Evolutionary conservation across 257 asterid genomes (phyloP).

Genomic region (Apocynum venetum): DNA sequence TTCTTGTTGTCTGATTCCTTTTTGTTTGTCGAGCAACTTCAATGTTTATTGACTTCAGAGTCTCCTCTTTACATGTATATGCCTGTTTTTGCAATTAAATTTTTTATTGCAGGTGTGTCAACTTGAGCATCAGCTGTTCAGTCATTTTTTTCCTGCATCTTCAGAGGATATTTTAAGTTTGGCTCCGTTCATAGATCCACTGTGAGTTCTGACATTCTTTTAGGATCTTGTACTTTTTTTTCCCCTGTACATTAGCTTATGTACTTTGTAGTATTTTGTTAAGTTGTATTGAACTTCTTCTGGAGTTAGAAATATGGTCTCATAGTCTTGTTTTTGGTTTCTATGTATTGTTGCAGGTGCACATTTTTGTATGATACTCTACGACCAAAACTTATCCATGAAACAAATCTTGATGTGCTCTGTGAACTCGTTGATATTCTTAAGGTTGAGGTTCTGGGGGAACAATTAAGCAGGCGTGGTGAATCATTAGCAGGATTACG

Average conservation of each 20-base stretch:
- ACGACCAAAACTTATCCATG: constrained; percentile 94
- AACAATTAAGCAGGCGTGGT: constrained; percentile 80
- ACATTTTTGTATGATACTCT: constrained; percentile 88
- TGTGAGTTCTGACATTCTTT: constrained; percentile 49
- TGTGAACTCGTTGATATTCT: constrained; percentile 95
- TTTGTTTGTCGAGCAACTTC: neutral
- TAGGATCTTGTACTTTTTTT: constrained; percentile 5
- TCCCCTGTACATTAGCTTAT: constrained; percentile 1
- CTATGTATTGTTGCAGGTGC: constrained; percentile 53
- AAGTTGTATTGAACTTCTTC: neutral
- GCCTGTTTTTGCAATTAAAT: neutral
- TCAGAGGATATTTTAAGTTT: constrained; percentile 86
- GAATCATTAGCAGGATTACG: constrained; percentile 87
- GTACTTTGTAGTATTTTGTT: neutral
- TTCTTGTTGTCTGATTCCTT: neutral
- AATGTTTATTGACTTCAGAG: neutral
- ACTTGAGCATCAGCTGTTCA: constrained; percentile 92
- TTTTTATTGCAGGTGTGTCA: constrained; percentile 73
- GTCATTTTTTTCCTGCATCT: constrained; percentile 94
- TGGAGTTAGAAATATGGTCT: neutral
- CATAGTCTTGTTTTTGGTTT: neutral
- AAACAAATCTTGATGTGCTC: constrained; percentile 90
- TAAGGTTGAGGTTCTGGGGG: constrained; percentile 91
- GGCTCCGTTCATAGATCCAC: constrained; percentile 90
- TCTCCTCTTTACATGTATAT: neutral